These are phyloP conservation scores for Bondarzewia mesenterica DNA, from an alignment of 1,284 basidiomycete species.

Conservation along the genomic window DNA sequence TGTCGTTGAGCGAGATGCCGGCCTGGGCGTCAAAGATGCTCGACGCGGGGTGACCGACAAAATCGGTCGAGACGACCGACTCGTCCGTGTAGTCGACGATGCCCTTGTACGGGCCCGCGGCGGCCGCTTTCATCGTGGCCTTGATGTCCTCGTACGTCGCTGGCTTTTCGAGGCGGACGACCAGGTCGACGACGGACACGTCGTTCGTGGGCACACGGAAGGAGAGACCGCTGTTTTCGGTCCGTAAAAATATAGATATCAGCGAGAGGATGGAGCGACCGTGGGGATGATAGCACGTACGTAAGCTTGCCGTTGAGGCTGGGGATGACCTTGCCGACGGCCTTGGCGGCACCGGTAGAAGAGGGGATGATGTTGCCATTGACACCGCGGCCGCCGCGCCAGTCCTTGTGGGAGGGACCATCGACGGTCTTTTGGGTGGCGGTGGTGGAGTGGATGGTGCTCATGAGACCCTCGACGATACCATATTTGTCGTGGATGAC, in stretches of 20 bases:
- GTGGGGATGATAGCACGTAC: constrained; percentile 29
- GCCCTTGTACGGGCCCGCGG: constrained; percentile 68
- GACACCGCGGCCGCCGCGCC: constrained; percentile 95
- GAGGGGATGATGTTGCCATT: constrained; percentile 99
- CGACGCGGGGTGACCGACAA: constrained; percentile 73
- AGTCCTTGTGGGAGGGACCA: constrained; percentile 91
- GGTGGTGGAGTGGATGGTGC: constrained; percentile 94
- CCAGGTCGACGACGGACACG: constrained; percentile 98
- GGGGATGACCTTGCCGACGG: constrained; percentile 99
- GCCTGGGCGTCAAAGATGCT: constrained; percentile 91
- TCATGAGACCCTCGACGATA: constrained; percentile 97
- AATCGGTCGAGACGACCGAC: constrained; percentile 91
- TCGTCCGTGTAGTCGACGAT: constrained; percentile 96
- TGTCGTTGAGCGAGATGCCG: constrained; percentile 88
- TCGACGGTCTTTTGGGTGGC: constrained; percentile 99
- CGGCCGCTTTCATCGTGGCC: constrained; percentile 76
- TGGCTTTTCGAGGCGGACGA: constrained; percentile 85
- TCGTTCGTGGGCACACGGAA: constrained; percentile 98
- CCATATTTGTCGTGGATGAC: constrained; percentile 96
- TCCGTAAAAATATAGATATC: constrained; percentile 3
- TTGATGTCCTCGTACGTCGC: constrained; percentile 92
- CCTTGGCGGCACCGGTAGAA: constrained; percentile 98
- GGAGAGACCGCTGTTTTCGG: constrained; percentile 65
- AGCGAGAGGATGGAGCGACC: not conserved
- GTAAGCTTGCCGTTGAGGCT: constrained; percentile 95